Evolutionary conservation across 352 stramenopile species (phyloP).

Genomic region (Peronospora belbahrii): DNA sequence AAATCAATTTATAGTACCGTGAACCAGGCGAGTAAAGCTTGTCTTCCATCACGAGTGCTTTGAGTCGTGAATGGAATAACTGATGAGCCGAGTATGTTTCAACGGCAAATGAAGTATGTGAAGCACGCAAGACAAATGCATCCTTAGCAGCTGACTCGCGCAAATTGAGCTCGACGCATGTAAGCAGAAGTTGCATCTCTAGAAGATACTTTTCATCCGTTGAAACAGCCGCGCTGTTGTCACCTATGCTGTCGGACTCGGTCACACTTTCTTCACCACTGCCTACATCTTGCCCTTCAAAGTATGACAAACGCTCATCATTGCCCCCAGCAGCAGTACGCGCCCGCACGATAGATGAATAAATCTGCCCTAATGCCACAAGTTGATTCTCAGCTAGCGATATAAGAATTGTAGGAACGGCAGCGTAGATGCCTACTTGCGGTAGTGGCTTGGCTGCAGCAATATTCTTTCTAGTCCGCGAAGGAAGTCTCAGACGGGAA

Average conservation of each 20-base stretch:
- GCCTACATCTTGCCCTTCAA: slow-evolving; percentile 16
- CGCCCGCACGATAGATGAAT: slow-evolving; percentile 40
- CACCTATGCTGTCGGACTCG: slow-evolving; percentile 9
- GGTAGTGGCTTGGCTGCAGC: slow-evolving; percentile 10
- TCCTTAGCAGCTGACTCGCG: slow-evolving; percentile 39
- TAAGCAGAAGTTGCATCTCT: slow-evolving; percentile 42
- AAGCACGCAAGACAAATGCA: slow-evolving; percentile 42
- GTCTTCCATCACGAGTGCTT: slow-evolving; percentile 62
- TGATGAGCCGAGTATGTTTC: slow-evolving; percentile 41
- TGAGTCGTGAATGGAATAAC: slow-evolving; percentile 39
- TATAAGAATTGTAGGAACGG: slow-evolving; percentile 34
- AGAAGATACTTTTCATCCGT: slow-evolving; percentile 38
- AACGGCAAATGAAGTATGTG: slow-evolving; percentile 41
- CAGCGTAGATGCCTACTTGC: slow-evolving; percentile 29
- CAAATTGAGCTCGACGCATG: slow-evolving; percentile 45
- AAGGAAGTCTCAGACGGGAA: slow-evolving; percentile 18
- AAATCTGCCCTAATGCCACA: slow-evolving; percentile 39
- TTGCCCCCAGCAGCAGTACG: slow-evolving; percentile 7
- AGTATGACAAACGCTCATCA: slow-evolving; percentile 11
- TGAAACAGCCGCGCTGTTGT: slow-evolving; percentile 1
- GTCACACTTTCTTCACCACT: slow-evolving; percentile 13
- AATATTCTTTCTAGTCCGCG: slow-evolving; percentile 1
- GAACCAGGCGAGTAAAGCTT: slow-evolving; percentile 44
- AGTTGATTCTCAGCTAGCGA: slow-evolving; percentile 50
- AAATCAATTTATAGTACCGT: slow-evolving; percentile 58